Base-by-base conservation (phyloP, 2,329 filamentous ascomycete genomes). In the Fusarium chlamydosporum region DNA sequence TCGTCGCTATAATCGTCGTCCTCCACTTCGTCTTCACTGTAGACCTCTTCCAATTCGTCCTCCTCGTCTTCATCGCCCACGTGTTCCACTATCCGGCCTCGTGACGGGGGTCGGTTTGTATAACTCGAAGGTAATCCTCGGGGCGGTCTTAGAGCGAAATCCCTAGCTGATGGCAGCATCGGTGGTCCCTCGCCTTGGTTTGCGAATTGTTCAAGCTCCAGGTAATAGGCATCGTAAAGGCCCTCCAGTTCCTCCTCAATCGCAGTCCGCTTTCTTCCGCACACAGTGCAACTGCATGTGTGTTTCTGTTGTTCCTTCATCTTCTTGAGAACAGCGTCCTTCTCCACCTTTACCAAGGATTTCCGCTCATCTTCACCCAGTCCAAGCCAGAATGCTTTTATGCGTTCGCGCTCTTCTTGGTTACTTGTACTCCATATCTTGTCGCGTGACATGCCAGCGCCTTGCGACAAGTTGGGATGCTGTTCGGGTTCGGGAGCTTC, bases 281-380 rank as follows among this genome's bases (percentile, higher is more conserved):
- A 99, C 40, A 99, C 95, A 6, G 94, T 96, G 80, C 96, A 99
- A 79, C 94, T 97, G 84, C 96, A 99, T 4, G 95, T 98, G 79
- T 98, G 94, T 81, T 98, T 98, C 80, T 99, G 96, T 80, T 99
- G 96, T 80, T 99, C 96, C 85, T 99, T 99, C 96, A 99, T 99
- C 84, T 99, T 99, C 77, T 93, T 94, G 58, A 99, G 83, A 1
- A 99, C 96, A 9, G 96, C 95, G 80, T 99, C 95, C 82, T 99
- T 99, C 81, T 99, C 96, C 31, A 99, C 95, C 81, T 97, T 97
- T 76, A 99, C 94, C 46, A 99, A 84, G 16, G 93, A 96, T 78
- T 97, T 96, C 73, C 96, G 92, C 78, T 98, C 94, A 37, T 97
- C 93, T 79, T 99, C 96, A 71, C 93, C 93, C 42, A 99, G 82